These are phyloP conservation scores for Calvatia gigantea DNA, from an alignment of 768 basidiomycete species.

Conservation along the genomic window DNA sequence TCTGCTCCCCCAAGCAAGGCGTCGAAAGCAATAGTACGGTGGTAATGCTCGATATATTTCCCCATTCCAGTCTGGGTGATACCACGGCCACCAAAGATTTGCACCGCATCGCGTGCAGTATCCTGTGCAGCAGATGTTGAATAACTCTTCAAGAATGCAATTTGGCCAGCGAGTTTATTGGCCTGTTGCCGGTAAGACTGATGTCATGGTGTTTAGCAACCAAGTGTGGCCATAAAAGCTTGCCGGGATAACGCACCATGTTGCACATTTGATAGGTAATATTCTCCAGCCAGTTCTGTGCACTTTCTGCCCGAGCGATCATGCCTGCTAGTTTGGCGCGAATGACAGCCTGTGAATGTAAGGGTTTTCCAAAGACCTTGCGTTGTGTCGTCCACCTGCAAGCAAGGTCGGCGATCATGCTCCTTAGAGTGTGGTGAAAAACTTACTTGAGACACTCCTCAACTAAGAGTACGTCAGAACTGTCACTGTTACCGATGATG, in stretches of 20 bases:
- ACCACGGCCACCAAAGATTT: constrained; percentile 83
- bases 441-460: constrained; percentile 82
- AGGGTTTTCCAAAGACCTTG: constrained; percentile 87
- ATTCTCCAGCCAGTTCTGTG: constrained; percentile 81
- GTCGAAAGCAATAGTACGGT: constrained; percentile 65
- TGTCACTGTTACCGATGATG: background rate
- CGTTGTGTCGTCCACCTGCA: constrained; percentile 86
- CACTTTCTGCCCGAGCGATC: constrained; percentile 70
- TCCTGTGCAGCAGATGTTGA: constrained; percentile 60
- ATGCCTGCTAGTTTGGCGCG: constrained; percentile 84
- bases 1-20: constrained; percentile 66
- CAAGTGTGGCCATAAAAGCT: background rate
- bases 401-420: background rate
- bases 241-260: constrained; percentile 45
- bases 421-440: background rate
- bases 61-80: constrained; percentile 86
- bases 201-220: constrained; percentile 1
- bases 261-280: constrained; percentile 87
- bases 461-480: constrained; percentile 31
- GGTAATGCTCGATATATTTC: constrained; percentile 68
- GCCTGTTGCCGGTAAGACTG: constrained; percentile 74
- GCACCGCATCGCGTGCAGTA: constrained; percentile 54
- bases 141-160: constrained; percentile 71
- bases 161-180: constrained; percentile 70
- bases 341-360: constrained; percentile 83